phyloP scores from a whole-genome alignment of 305 asterid genomes.

The Fraxinus sp. region DNA sequence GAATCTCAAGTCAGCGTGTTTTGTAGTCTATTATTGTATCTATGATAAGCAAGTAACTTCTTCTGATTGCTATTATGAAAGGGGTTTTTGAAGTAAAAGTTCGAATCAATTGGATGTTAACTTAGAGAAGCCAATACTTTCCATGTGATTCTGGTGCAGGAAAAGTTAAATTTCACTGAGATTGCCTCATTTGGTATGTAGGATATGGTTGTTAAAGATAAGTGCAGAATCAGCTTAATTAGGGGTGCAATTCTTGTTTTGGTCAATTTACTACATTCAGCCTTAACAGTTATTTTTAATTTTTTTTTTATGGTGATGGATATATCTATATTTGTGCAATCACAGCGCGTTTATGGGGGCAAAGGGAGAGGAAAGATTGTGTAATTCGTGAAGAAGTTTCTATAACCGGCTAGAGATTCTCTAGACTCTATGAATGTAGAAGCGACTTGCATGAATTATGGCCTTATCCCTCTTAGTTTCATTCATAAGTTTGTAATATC shows the following conservation, averaged over 20 bases:
- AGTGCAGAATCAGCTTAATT: background rate
- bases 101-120: background rate
- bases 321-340: background rate
- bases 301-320: background rate
- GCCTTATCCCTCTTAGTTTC: background rate
- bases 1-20: background rate
- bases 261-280: background rate
- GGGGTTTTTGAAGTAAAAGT: background rate
- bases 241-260: background rate
- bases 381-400: background rate
- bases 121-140: background rate
- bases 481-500: background rate
- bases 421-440: background rate
- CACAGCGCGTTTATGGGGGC: background rate
- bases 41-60: background rate
- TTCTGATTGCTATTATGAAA: background rate
- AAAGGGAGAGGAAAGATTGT: background rate
- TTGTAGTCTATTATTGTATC: background rate
- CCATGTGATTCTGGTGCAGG: background rate
- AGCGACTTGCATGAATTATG: background rate
- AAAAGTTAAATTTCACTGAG: background rate
- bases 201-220: background rate
- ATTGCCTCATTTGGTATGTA: background rate
- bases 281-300: background rate
- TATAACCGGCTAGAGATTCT: background rate